Percentiles rank a stretch among this genome's conserved stretches.
phyloP scores from a whole-genome alignment of 139 green algal genomes.

The Coelastrella sp. region DNA sequence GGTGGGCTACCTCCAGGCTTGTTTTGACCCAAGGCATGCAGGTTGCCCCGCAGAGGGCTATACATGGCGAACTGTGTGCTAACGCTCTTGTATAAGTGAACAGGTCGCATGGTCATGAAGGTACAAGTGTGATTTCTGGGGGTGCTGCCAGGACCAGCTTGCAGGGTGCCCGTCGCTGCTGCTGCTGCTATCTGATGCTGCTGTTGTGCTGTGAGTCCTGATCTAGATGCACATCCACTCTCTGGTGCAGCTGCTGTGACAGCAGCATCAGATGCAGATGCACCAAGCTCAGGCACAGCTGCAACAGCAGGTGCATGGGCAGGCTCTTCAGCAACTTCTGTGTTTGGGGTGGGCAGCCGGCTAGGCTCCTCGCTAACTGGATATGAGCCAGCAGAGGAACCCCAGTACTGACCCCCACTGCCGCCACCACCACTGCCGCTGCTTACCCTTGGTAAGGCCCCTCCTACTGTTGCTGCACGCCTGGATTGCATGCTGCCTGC shows the following conservation, averaged over 20 bases:
- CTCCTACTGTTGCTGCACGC: neutral
- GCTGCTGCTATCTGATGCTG: slow-evolving; percentile 12
- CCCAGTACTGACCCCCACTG: slow-evolving; percentile 20
- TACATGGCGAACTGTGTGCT: slow-evolving; percentile 43
- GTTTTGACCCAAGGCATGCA: slow-evolving; percentile 12
- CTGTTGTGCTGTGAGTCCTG: slow-evolving; percentile 15
- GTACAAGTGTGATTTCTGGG: neutral
- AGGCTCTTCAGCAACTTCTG: neutral
- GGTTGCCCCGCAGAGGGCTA: neutral
- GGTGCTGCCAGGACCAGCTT: neutral
- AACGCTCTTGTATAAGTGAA: slow-evolving; percentile 13
- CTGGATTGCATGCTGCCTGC: no score
- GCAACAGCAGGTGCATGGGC: neutral
- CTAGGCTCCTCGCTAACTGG: slow-evolving; percentile 15
- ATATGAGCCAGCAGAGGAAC: slow-evolving; percentile 29
- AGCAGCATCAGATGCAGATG: neutral
- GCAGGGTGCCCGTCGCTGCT: neutral
- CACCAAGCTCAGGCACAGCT: neutral
- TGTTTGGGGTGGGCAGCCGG: neutral
- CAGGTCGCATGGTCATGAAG: slow-evolving; percentile 38
- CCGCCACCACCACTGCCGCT: neutral
- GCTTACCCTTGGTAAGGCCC: neutral
- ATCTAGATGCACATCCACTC: neutral
- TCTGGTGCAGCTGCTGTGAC: neutral
- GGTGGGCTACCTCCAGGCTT: neutral